phyloP scores from a whole-genome alignment of 345 rosid species.

The Moricandia moricandioides region DNA sequence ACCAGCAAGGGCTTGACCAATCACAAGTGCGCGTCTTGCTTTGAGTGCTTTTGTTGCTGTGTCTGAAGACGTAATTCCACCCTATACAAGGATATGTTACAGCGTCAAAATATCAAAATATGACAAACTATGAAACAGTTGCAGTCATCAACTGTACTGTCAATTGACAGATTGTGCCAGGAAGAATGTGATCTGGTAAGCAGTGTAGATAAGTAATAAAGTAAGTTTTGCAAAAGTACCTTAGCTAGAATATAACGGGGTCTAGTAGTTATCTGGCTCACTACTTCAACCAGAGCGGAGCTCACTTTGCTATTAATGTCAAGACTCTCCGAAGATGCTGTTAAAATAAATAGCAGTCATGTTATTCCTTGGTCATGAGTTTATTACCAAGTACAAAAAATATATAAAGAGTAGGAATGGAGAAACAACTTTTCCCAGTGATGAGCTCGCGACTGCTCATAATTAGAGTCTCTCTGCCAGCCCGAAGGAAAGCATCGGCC shows the following conservation, averaged over 20 bases:
- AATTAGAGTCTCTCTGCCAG: conserved; percentile 70
- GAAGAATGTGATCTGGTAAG: neutral
- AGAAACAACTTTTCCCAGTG: conserved; percentile 70
- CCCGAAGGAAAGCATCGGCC: conserved; percentile 62
- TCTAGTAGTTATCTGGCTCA: conserved; percentile 65
- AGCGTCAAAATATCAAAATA: conserved; percentile 13
- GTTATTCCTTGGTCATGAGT: neutral
- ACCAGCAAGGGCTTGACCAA: conserved; percentile 95
- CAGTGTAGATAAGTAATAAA: conserved; percentile 19
- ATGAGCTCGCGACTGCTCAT: conserved; percentile 93
- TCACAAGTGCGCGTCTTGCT: conserved; percentile 81
- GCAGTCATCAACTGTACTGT: neutral
- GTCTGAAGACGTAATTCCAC: conserved; percentile 97
- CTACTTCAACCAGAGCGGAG: conserved; percentile 93
- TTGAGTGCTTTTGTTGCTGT: conserved; percentile 93
- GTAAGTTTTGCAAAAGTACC: conserved; percentile 54
- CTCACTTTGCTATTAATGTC: conserved; percentile 94
- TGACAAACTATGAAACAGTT: neutral
- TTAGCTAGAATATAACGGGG: conserved; percentile 97
- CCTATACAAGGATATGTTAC: conserved; percentile 45
- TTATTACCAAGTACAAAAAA: neutral
- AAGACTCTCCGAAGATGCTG: conserved; percentile 91
- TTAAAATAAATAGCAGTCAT: conserved; percentile 22
- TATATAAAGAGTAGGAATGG: conserved; percentile 8
- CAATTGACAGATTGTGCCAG: conserved; percentile 5